A percentile compares a stretch with the other conserved stretches of the same genome.
phyloP scores from a whole-genome alignment of 1,284 basidiomycete species.

The Dichomitus squalens region DNA sequence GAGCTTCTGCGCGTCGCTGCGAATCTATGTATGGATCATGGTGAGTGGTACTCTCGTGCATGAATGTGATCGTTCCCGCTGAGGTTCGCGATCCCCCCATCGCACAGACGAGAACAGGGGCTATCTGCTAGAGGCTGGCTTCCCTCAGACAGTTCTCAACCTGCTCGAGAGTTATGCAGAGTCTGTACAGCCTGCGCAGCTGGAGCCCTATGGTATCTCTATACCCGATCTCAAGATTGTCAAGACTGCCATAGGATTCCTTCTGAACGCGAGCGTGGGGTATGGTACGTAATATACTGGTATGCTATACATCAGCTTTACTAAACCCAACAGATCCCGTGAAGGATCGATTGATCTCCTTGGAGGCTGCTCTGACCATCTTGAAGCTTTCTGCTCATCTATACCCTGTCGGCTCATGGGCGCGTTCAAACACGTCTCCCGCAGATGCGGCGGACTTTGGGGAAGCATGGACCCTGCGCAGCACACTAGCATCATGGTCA shows the following conservation, averaged over 20 bases:
- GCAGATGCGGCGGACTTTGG: constrained; percentile 31
- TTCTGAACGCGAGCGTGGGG: constrained; percentile 79
- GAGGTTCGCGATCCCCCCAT: constrained; percentile 4
- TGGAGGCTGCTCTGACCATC: constrained; percentile 68
- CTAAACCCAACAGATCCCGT: constrained; percentile 60
- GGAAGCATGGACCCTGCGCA: constrained; percentile 70
- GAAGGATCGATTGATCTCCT: constrained; percentile 63
- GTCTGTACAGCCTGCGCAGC: constrained; percentile 43
- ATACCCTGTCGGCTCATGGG: constrained; percentile 72
- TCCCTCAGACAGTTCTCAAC: constrained; percentile 65
- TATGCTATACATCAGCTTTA: neutral
- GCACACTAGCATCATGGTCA: constrained; percentile 70
- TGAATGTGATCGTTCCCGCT: constrained; percentile 12
- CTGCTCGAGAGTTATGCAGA: constrained; percentile 73
- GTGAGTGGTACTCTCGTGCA: constrained; percentile 39
- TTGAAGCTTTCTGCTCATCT: constrained; percentile 68
- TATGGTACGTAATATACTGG: constrained; percentile 55
- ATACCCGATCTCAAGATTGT: constrained; percentile 70
- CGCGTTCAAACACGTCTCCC: constrained; percentile 16
- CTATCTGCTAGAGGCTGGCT: constrained; percentile 64
- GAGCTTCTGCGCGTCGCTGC: constrained; percentile 77
- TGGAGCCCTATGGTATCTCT: constrained; percentile 51
- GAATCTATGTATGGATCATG: constrained; percentile 81
- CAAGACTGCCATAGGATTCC: constrained; percentile 77
- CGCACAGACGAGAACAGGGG: constrained; percentile 64